Evolutionary conservation across 2,329 filamentous ascomycete species (phyloP).

Genomic region (Penicillium paneum): DNA sequence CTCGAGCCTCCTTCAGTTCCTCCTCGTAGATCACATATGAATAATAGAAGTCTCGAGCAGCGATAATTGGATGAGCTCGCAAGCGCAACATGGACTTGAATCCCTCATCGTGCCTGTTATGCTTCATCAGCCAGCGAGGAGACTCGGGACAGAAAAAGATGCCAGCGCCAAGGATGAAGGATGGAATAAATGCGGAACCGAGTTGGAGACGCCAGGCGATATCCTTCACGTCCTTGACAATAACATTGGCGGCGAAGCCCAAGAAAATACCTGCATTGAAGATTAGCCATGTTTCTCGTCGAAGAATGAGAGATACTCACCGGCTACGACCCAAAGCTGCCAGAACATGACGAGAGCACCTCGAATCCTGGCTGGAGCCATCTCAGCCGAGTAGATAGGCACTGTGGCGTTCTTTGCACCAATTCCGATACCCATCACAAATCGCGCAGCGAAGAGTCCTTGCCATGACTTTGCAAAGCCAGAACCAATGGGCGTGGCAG

Average conservation of each 20-base stretch:
- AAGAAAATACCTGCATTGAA: conserved; percentile 55
- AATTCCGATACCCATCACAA: conserved; percentile 60
- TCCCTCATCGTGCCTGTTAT: conserved; percentile 10
- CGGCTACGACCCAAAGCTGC: conserved; percentile 40
- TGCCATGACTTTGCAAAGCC: conserved; percentile 58
- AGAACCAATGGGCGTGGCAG: conserved; percentile 65
- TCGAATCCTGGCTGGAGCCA: conserved; percentile 52
- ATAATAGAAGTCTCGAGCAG: conserved; percentile 61
- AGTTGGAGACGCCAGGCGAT: conserved; percentile 63
- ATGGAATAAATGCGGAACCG: conserved; percentile 62
- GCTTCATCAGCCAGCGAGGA: conserved; percentile 29
- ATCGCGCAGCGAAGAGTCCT: conserved; percentile 53
- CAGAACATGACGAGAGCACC: conserved; percentile 56
- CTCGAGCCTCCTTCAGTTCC: conserved; percentile 39
- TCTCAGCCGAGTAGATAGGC: conserved; percentile 54
- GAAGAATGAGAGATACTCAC: background rate
- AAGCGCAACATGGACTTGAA: conserved; percentile 20
- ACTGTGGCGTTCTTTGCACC: conserved; percentile 57
- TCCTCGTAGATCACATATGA: conserved; percentile 52
- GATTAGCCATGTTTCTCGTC: background rate
- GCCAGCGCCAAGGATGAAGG: conserved; percentile 50
- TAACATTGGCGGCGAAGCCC: conserved; percentile 62
- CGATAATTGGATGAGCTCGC: conserved; percentile 32
- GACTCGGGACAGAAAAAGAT: conserved; percentile 30
- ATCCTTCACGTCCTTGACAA: conserved; percentile 57